Evolutionary conservation across 805 yeast genomes (phyloP), one percentile per base, ranked within the genome.

Genomic region (Nadsonia fulvescens): DNA sequence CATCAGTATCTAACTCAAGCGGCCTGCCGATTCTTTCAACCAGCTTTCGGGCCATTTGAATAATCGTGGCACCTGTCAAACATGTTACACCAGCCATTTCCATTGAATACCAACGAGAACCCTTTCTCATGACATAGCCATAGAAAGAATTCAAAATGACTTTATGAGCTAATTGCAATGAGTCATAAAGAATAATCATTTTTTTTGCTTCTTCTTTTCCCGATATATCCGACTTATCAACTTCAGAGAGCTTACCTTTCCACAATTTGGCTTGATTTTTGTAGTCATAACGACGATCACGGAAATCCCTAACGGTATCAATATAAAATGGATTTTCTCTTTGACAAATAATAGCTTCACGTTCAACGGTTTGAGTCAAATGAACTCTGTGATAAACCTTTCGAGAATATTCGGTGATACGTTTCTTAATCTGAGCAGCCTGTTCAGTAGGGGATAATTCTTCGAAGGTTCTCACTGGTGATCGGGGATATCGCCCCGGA

Each of bases 51-150:
- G 99, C 99, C 89, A 86, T 77, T 51, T 91, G 96, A 56, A 89
- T 89, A 40, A 89, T 89, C 0, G 93, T 81, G 1, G 98, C 94
- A 28, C 99, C 99, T 0, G 98, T 89, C 25, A 83, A 60, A 61
- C 98, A 91, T 0, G 99, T 89, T 11, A 89, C 89, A 35, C 99
- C 99, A 0, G 98, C 99, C 98, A 91, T 89, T 49, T 89, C 98
- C 89, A 89, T 82, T 0, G 98, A 89, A 43, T 83, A 89, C 99
- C 99, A 89, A 33, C 99, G 63, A 0, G 98, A 89, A 20, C 98
- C 99, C 43, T 89, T 89, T 51, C 99, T 67, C 98, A 89, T 89
- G 8, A 89, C 98, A 43, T 89, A 89, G 25, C 99, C 99, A 42
- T 89, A 89, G 46, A 89, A 89, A 0, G 96, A 86, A 44, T 89